A percentile compares a stretch with the other conserved stretches of the same genome.
phyloP scores from a whole-genome alignment of 2,329 filamentous ascomycete genomes.

The Arthrobotrys entomopaga region DNA sequence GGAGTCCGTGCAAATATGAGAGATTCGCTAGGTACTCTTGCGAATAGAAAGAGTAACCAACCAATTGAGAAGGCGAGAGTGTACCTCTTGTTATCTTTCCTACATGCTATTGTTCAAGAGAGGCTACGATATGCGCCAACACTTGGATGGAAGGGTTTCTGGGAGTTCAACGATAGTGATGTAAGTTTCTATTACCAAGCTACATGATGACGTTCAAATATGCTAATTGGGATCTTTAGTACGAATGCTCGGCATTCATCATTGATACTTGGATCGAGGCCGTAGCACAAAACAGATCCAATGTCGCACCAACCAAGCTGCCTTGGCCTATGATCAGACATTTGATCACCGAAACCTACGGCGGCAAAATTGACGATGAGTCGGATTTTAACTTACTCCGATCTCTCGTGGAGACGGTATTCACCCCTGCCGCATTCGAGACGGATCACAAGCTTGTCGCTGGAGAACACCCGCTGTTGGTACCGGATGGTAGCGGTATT shows the following conservation, averaged over 20 bases:
- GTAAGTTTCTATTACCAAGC: conserved; percentile 68
- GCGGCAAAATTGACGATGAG: conserved; percentile 95
- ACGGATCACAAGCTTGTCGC: conserved; percentile 86
- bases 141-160: conserved; percentile 97
- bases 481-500: conserved; percentile 83
- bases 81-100: conserved; percentile 89
- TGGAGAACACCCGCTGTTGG: conserved; percentile 71
- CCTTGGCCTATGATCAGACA: conserved; percentile 96
- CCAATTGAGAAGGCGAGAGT: conserved; percentile 91
- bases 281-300: conserved; percentile 84
- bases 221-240: conserved; percentile 67
- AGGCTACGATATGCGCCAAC: conserved; percentile 91
- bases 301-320: conserved; percentile 90
- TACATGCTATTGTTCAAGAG: conserved; percentile 96
- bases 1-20: conserved; percentile 98
- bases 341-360: conserved; percentile 92
- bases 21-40: conserved; percentile 87
- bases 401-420: conserved; percentile 77
- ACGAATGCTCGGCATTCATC: conserved; percentile 96
- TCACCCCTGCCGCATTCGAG: conserved; percentile 91
- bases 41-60: conserved; percentile 77
- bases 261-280: conserved; percentile 93
- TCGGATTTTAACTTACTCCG: conserved; percentile 80
- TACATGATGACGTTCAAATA: background rate
- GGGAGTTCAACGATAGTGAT: conserved; percentile 99